phyloP scores from a whole-genome alignment of 352 stramenopile genomes.

The Vaucheria bursata region DNA sequence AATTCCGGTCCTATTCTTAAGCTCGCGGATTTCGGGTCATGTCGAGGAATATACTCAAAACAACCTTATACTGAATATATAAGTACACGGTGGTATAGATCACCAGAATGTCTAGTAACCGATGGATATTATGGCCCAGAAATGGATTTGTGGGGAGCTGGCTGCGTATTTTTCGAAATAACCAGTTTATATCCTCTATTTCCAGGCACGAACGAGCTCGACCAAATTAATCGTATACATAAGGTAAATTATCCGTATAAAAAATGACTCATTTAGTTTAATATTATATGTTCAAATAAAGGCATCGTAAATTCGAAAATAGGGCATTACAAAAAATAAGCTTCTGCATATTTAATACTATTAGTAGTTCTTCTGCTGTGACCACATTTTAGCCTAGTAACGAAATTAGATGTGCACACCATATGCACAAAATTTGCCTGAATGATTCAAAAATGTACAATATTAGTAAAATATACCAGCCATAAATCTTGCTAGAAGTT shows the following conservation, averaged over 20 bases:
- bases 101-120: constrained; percentile 84
- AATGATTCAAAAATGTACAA: no score
- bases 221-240: constrained; percentile 88
- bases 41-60: constrained; percentile 84
- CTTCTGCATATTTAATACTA: neutral
- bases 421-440: no score
- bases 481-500: no score
- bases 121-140: constrained; percentile 87
- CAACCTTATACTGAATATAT: constrained; percentile 91
- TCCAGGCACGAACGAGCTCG: constrained; percentile 80
- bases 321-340: neutral
- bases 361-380: neutral
- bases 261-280: no score
- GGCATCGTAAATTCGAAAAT: no score
- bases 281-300: no score
- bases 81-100: constrained; percentile 86
- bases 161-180: constrained; percentile 92
- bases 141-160: constrained; percentile 90
- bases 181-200: constrained; percentile 82
- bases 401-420: no score
- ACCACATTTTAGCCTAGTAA: no score
- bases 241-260: constrained; percentile 52
- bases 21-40: constrained; percentile 88
- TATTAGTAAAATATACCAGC: no score
- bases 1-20: constrained; percentile 60